Conservation (phyloP, 495 filamentous ascomycete species). For the Thozetella sp. region DNA sequence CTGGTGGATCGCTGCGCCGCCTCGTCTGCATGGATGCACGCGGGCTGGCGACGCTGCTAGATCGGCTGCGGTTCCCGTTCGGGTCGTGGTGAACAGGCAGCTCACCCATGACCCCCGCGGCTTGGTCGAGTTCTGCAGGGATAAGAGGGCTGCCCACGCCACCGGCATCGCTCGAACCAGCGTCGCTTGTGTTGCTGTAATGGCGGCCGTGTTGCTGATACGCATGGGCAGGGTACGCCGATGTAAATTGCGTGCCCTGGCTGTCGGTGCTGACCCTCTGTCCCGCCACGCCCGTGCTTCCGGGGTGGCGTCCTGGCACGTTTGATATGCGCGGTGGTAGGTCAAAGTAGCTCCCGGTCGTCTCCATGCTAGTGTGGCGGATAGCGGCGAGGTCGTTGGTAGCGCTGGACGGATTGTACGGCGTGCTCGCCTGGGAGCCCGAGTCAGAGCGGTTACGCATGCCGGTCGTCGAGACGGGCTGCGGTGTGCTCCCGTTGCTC, state of each 20-base stretch:
- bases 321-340: slow-evolving; percentile 12
- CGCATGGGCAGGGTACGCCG: slow-evolving; percentile 9
- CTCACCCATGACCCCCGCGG: slow-evolving; percentile 15
- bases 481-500: slow-evolving; percentile 5
- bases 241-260: slow-evolving; percentile 8
- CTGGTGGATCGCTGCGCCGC: slow-evolving; percentile 17
- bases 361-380: slow-evolving; percentile 31
- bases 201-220: slow-evolving; percentile 30
- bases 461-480: background rate
- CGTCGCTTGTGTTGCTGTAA: slow-evolving; percentile 39
- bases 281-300: slow-evolving; percentile 14
- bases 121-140: slow-evolving; percentile 26
- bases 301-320: slow-evolving; percentile 16
- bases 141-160: slow-evolving; percentile 14
- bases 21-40: slow-evolving; percentile 10
- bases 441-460: slow-evolving; percentile 21
- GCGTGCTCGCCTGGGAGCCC: slow-evolving; percentile 15
- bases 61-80: slow-evolving; percentile 16
- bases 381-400: slow-evolving; percentile 10
- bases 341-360: slow-evolving; percentile 29
- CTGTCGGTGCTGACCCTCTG: slow-evolving; percentile 29
- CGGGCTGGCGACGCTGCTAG: slow-evolving; percentile 16
- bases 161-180: slow-evolving; percentile 26
- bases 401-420: slow-evolving; percentile 18
- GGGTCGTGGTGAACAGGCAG: slow-evolving; percentile 3